Evolutionary conservation across 176 grass and related monocot genomes (phyloP), one percentile per base, ranked within the genome.

Genomic region (Hyparrhenia diplandra): DNA sequence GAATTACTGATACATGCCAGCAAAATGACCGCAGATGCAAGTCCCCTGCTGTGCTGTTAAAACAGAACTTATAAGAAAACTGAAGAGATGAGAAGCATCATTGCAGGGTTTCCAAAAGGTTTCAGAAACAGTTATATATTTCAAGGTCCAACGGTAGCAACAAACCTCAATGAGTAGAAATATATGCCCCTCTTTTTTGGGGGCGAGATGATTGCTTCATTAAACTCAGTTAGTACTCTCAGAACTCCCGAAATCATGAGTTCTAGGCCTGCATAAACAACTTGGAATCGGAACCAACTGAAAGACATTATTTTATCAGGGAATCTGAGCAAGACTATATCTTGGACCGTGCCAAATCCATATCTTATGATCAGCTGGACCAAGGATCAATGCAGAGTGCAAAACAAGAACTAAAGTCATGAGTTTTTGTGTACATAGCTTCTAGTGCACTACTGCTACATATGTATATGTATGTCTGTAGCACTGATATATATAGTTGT

Each of bases 151-250:
- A 62, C 17, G 6, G 67, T 52, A 30, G 54, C 67, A 71, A 85
- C 55, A 78, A 78, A 63, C 66, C 40, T 28, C 39, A 51, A 31
- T 85, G 87, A 63, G 70, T 71, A 80, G 31, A 81, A 75, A 76
- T 80, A 67, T 80, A 67, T 89, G 87, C 55, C 71, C 71, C 55
- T 61, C 42, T 80, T 76, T 85, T 89, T 85, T 81, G 82, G 87
- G 59, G 42, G 77, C 41, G 55, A 64, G 71, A 89, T 85, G 76
- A 89, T 89, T 75, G 82, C 68, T 80, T 63, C 77, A 64, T 85
- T 70, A 29, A 80, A 41, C 78, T 69, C 64, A 80, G 64, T 80
- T 80, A 69, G 64, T 57, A 69, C 76, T 17, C 42, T 66, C 30
- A 75, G 54, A 66, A 49, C 30, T 76, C 76, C 69, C 31, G 67